phyloP scores from a whole-genome alignment of 179 eudicot genomes.

The Drosera spatulata region DNA sequence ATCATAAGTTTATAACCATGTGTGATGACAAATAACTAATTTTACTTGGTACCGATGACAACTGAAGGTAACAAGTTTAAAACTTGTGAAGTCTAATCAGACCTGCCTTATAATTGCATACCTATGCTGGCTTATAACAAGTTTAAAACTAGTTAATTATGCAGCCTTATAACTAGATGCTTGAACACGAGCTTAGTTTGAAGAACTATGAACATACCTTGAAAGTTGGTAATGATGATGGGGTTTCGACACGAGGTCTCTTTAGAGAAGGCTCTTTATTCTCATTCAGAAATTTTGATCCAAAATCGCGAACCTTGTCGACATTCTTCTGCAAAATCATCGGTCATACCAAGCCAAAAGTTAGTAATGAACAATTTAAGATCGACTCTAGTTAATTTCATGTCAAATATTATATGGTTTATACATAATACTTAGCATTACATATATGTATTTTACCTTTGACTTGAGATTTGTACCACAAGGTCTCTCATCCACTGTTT shows the following conservation, averaged over 20 bases:
- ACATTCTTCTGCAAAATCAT: slow-evolving; percentile 16
- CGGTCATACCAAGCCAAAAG: background rate
- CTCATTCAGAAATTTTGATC: slow-evolving; percentile 9
- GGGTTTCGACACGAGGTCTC: slow-evolving; percentile 62
- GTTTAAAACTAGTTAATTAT: too few species aligned
- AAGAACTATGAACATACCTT: slow-evolving; percentile 35
- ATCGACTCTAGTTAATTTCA: slow-evolving; percentile 6
- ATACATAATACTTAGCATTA: background rate
- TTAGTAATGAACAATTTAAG: too few species aligned
- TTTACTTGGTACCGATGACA: too few species aligned
- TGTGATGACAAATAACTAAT: too few species aligned
- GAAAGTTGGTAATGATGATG: slow-evolving; percentile 82
- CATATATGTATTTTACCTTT: background rate
- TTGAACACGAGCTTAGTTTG: too few species aligned
- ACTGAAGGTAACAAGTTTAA: too few species aligned
- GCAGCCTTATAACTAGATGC: too few species aligned
- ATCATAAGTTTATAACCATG: too few species aligned
- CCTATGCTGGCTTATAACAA: too few species aligned
- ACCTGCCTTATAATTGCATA: too few species aligned
- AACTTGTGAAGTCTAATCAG: too few species aligned
- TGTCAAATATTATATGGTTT: too few species aligned
- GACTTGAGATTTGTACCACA: background rate
- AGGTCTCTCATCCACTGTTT: background rate
- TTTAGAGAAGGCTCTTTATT: slow-evolving; percentile 38
- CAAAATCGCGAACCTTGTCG: slow-evolving; percentile 6